A percentile compares a stretch with the other conserved stretches of the same genome.
phyloP scores from a whole-genome alignment of 148 eudicot species.

The Amaranthus cruentus region DNA sequence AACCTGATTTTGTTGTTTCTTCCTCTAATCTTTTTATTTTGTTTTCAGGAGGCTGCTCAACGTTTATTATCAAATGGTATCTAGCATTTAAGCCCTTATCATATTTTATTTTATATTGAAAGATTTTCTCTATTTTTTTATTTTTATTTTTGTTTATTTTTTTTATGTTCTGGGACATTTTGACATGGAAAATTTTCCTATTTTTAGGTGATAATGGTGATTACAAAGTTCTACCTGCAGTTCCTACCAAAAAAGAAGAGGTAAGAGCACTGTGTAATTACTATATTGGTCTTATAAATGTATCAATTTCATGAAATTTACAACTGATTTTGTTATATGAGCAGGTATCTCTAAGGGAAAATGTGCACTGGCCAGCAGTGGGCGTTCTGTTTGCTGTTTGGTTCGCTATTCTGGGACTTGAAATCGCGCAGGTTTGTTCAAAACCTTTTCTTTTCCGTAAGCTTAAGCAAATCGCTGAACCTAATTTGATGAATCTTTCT shows the following conservation, averaged over 20 bases:
- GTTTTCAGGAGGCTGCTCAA: conserved; percentile 44
- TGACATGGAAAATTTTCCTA: neutral
- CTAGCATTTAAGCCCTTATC: neutral
- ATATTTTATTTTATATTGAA: neutral
- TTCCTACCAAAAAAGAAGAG: conserved; percentile 23
- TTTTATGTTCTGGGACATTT: neutral
- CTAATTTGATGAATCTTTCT: conserved; percentile 4
- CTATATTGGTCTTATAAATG: neutral
- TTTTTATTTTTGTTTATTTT: neutral
- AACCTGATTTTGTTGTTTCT: neutral
- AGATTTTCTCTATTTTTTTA: neutral
- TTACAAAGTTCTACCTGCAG: conserved; percentile 35
- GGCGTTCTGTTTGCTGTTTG: conserved; percentile 44
- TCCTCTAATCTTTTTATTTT: conserved; percentile 7
- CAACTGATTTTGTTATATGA: neutral
- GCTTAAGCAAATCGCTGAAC: neutral
- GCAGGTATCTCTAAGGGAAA: conserved; percentile 34
- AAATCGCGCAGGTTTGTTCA: conserved; percentile 36
- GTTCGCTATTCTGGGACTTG: conserved; percentile 42
- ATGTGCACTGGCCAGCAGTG: conserved; percentile 46
- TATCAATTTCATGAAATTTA: neutral
- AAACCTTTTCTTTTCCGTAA: neutral
- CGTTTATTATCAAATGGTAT: conserved; percentile 33
- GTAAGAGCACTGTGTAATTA: neutral
- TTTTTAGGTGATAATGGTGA: conserved; percentile 21